Conservation (phyloP, 2,329 filamentous ascomycete species). For the Fusarium floridanum region DNA sequence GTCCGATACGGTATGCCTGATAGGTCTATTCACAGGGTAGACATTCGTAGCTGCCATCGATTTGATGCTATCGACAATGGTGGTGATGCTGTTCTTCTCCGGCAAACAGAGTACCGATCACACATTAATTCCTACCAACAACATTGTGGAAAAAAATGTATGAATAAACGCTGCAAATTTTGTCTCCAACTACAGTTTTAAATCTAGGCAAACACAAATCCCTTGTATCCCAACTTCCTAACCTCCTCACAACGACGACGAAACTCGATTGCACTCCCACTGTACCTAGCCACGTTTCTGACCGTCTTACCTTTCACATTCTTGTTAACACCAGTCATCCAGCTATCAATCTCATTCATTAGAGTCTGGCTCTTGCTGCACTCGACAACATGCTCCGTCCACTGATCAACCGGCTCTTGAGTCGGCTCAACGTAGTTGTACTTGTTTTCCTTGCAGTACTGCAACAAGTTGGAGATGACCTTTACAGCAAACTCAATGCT, state of each 20-base stretch:
- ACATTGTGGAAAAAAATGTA: fast-evolving
- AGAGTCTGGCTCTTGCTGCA: conserved; percentile 57
- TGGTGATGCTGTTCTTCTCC: not conserved
- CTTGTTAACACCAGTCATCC: conserved; percentile 68
- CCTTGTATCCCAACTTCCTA: conserved; percentile 9
- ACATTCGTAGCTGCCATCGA: not conserved
- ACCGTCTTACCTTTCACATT: conserved; percentile 63
- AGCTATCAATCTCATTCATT: conserved; percentile 56
- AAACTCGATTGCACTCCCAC: conserved; percentile 27
- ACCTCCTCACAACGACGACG: conserved; percentile 26
- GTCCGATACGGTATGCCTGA: not conserved
- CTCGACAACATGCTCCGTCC: conserved; percentile 59
- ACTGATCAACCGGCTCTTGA: conserved; percentile 26
- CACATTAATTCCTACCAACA: not conserved
- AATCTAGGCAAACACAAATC: conserved; percentile 6
- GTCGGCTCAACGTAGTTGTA: conserved; percentile 19
- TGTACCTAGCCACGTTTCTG: conserved; percentile 51
- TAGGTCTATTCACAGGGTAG: not conserved
- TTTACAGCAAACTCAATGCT: conserved; percentile 26
- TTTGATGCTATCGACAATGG: not conserved
- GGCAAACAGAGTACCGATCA: not conserved
- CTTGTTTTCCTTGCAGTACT: conserved; percentile 24
- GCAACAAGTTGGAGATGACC: conserved; percentile 19
- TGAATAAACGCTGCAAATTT: not conserved
- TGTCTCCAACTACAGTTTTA: not conserved